phyloP scores from a whole-genome alignment of 805 yeast genomes.

The Ogataea dorogensis region DNA sequence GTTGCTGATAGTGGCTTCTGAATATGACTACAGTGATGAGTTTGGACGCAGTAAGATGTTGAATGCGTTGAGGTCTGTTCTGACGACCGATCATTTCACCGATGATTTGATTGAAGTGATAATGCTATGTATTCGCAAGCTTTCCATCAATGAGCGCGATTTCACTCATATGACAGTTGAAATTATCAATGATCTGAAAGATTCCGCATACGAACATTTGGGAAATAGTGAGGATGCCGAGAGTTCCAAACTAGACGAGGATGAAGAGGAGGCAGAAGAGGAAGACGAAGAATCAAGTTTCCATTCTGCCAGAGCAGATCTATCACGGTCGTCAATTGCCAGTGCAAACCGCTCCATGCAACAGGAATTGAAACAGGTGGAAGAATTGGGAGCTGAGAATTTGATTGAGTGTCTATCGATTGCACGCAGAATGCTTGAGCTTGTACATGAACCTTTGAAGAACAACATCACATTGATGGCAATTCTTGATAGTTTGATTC shows the following conservation, averaged over 20 bases:
- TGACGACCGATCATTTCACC: slow-evolving; percentile 54
- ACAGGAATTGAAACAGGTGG: slow-evolving; percentile 37
- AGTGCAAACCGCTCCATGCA: slow-evolving; percentile 34
- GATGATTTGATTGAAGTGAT: slow-evolving; percentile 55
- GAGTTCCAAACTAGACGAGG: slow-evolving; percentile 25
- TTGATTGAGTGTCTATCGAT: slow-evolving; percentile 64
- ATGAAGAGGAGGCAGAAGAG: slow-evolving; percentile 26
- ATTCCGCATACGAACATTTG: slow-evolving; percentile 45
- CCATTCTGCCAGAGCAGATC: slow-evolving; percentile 32
- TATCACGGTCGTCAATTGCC: slow-evolving; percentile 32
- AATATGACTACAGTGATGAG: slow-evolving; percentile 86
- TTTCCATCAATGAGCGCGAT: slow-evolving; percentile 79
- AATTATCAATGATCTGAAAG: slow-evolving; percentile 80
- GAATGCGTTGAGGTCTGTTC: slow-evolving; percentile 53
- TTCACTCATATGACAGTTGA: slow-evolving; percentile 84
- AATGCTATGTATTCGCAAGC: slow-evolving; percentile 61
- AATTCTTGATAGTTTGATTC: slow-evolving; percentile 70
- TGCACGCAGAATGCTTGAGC: slow-evolving; percentile 66
- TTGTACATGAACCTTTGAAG: slow-evolving; percentile 61
- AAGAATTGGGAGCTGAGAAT: slow-evolving; percentile 44
- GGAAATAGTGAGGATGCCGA: slow-evolving; percentile 25
- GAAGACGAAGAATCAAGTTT: slow-evolving; percentile 21
- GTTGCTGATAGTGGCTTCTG: slow-evolving; percentile 60
- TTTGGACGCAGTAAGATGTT: slow-evolving; percentile 81
- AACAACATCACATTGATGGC: slow-evolving; percentile 66